Conservation (phyloP, 2,329 filamentous ascomycete genomes). For the Neofusicoccum sp. region DNA sequence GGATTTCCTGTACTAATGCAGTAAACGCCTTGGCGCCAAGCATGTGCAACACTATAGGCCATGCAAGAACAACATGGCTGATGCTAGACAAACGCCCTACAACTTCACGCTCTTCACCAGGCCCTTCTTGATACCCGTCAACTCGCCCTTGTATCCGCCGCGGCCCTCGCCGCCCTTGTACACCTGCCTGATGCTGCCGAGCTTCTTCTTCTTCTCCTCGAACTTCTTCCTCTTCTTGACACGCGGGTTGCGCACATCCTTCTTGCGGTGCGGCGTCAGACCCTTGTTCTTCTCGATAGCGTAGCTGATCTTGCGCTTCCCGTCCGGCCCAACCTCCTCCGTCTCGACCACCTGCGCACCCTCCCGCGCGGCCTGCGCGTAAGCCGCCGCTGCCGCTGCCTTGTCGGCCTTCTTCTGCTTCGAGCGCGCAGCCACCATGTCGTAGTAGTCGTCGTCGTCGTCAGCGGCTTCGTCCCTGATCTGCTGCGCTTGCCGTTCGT, state of each 20-base stretch:
- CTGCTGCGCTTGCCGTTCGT: conserved; percentile 57
- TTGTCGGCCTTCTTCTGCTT: conserved; percentile 72
- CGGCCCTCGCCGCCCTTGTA: conserved; percentile 85
- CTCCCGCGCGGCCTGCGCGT: conserved; percentile 56
- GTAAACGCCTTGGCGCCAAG: conserved; percentile 13
- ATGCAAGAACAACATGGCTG: not conserved
- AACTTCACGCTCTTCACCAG: conserved; percentile 93
- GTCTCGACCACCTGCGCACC: conserved; percentile 66
- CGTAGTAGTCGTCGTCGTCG: conserved; percentile 79
- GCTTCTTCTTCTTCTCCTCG: conserved; percentile 96
- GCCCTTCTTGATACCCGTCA: conserved; percentile 92
- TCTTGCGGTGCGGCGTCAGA: conserved; percentile 83
- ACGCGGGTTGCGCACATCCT: conserved; percentile 90
- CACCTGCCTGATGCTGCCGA: conserved; percentile 79
- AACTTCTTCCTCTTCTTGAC: conserved; percentile 99
- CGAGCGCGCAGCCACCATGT: conserved; percentile 75
- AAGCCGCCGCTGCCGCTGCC: conserved; percentile 65
- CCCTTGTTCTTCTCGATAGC: conserved; percentile 98
- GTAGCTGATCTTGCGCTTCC: conserved; percentile 91
- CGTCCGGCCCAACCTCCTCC: conserved; percentile 75
- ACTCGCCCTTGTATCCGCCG: conserved; percentile 86
- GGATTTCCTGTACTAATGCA: conserved; percentile 6
- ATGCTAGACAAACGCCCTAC: conserved; percentile 48
- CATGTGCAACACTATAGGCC: not conserved
- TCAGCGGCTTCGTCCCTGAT: conserved; percentile 46